phyloP scores from a whole-genome alignment of 371 early-diverging fungal species.

The Mucor racemosus region DNA sequence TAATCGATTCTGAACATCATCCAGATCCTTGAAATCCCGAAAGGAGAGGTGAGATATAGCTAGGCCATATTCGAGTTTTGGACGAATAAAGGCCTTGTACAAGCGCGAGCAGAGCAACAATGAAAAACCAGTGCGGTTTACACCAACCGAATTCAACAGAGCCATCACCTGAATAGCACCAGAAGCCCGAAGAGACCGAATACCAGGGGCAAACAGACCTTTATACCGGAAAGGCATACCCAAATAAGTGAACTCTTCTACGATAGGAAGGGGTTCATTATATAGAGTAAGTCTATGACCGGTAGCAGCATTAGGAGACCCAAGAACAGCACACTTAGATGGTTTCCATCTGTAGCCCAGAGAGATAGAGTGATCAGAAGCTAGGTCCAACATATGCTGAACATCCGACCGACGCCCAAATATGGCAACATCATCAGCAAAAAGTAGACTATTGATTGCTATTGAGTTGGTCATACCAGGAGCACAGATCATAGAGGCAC shows the following conservation, averaged over 20 bases:
- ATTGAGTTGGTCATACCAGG: not conserved
- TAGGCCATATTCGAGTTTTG: no score
- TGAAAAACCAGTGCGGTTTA: no score
- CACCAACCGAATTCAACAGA: no score
- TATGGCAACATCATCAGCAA: slow-evolving; percentile 40
- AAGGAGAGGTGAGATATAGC: no score
- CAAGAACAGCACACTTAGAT: slow-evolving; percentile 31
- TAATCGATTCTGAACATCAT: no score
- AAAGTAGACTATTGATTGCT: slow-evolving; percentile 22
- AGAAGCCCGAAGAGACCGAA: not conserved
- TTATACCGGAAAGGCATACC: slow-evolving; percentile 20
- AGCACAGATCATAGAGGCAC: slow-evolving; percentile 2
- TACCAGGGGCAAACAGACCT: not conserved
- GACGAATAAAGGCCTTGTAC: no score
- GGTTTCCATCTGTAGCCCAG: slow-evolving; percentile 36
- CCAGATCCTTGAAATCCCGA: no score
- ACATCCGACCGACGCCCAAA: slow-evolving; percentile 15
- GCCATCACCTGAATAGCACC: not conserved
- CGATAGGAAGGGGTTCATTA: slow-evolving; percentile 5
- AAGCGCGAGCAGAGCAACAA: no score
- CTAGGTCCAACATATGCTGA: slow-evolving; percentile 17
- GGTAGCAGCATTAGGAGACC: not conserved
- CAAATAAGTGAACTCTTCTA: slow-evolving; percentile 21
- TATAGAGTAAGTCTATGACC: slow-evolving; percentile 7
- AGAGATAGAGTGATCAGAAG: slow-evolving; percentile 19